A percentile compares a stretch with the other conserved stretches of the same genome.
Evolutionary conservation across 108 stramenopile genomes (phyloP).

Genomic region (Pseudonitzschia multiseries): DNA sequence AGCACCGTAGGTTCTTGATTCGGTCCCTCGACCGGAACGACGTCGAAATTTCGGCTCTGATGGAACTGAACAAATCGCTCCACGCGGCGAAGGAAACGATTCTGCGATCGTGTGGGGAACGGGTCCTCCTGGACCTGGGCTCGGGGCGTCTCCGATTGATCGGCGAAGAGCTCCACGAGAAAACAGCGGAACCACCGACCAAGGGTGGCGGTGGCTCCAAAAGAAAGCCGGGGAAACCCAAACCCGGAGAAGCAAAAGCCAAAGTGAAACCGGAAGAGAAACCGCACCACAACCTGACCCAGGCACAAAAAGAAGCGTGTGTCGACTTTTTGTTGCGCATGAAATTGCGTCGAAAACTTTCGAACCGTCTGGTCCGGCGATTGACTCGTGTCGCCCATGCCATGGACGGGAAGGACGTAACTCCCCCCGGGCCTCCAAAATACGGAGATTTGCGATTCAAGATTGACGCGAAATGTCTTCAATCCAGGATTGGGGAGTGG

Average conservation of each 20-base stretch:
- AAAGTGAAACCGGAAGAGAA: no score
- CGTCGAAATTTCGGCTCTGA: constrained; percentile 42
- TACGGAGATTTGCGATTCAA: constrained; percentile 55
- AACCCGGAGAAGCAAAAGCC: neutral
- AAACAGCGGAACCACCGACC: neutral
- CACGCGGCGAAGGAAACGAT: constrained; percentile 32
- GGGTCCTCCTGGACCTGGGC: constrained; percentile 50
- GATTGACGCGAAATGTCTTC: constrained; percentile 31
- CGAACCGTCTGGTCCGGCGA: constrained; percentile 71
- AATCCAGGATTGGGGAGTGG: constrained; percentile 28
- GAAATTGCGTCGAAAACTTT: constrained; percentile 67
- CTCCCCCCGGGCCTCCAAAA: constrained; percentile 42
- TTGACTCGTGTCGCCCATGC: constrained; percentile 62
- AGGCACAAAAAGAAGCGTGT: constrained; percentile 37
- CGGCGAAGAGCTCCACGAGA: constrained; percentile 36
- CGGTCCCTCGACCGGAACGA: constrained; percentile 57
- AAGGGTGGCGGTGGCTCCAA: neutral
- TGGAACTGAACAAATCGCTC: constrained; percentile 38
- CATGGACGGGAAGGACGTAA: constrained; percentile 57
- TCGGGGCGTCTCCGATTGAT: constrained; percentile 29
- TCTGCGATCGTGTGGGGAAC: constrained; percentile 33
- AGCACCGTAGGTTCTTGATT: constrained; percentile 42
- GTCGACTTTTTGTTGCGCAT: constrained; percentile 62
- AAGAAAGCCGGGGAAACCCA: neutral
- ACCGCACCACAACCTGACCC: constrained; percentile 22